These are phyloP conservation scores for Colletotrichum sp. DNA, from an alignment of 2,329 filamentous ascomycete species.

Conservation along the genomic window DNA sequence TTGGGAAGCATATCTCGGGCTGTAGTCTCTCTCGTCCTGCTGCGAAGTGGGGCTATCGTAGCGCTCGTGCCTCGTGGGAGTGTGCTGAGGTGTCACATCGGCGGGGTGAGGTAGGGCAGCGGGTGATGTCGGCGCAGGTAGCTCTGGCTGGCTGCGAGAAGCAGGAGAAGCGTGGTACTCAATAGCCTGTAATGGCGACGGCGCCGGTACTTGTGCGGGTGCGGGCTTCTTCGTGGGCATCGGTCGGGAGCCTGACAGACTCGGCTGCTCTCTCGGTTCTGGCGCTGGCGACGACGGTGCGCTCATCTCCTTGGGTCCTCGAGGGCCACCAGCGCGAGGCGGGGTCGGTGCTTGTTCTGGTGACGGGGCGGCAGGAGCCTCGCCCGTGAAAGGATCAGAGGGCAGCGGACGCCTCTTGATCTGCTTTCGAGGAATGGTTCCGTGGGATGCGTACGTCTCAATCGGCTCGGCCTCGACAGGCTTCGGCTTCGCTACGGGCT, in stretches of 20 bases:
- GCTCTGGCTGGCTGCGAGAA: conserved; percentile 34
- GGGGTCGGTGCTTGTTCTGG: conserved; percentile 52
- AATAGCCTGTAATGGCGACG: conserved; percentile 57
- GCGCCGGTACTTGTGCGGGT: conserved; percentile 48
- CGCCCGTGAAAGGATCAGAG: conserved; percentile 72
- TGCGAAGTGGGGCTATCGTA: conserved; percentile 38
- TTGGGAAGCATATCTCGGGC: conserved; percentile 32
- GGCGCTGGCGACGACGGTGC: background rate
- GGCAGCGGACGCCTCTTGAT: conserved; percentile 87
- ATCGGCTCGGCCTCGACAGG: conserved; percentile 26
- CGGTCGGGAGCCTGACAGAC: conserved; percentile 12
- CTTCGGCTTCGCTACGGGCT: conserved; percentile 62
- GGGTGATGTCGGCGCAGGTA: conserved; percentile 39
- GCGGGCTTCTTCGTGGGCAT: conserved; percentile 32
- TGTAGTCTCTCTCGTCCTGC: conserved; percentile 42
- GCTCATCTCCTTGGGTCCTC: conserved; percentile 14
- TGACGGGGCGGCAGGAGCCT: conserved; percentile 41
- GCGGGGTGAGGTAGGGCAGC: conserved; percentile 20
- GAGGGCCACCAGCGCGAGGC: conserved; percentile 37
- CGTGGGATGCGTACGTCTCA: conserved; percentile 25
- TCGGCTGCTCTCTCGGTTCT: background rate
- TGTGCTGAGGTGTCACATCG: conserved; percentile 15
- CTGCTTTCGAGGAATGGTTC: conserved; percentile 60
- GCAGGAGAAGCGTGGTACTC: conserved; percentile 53
- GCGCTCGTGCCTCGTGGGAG: conserved; percentile 30